A percentile compares a stretch with the other conserved stretches of the same genome.
phyloP scores from a whole-genome alignment of 1,284 basidiomycete species.

The Ganoderma multipileum region DNA sequence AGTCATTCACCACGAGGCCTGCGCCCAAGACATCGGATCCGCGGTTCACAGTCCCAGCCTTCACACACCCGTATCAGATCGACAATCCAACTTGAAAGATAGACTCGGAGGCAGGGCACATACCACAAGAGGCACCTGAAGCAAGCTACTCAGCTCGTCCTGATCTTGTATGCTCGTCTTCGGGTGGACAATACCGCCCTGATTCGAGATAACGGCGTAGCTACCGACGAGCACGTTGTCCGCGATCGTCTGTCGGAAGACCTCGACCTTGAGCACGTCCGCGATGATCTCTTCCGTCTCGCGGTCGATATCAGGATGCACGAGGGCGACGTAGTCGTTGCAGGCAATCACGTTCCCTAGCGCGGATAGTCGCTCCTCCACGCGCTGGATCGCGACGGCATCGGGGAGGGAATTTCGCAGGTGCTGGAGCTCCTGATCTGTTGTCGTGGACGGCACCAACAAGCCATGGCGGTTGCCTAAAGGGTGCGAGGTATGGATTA shows the following conservation, averaged over 20 bases:
- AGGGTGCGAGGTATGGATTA: background rate
- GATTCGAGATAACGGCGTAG: conserved; percentile 94
- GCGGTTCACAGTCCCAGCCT: conserved; percentile 98
- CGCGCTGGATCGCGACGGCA: conserved; percentile 89
- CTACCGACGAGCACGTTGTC: conserved; percentile 97
- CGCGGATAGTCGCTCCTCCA: conserved; percentile 96
- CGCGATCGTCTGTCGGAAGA: conserved; percentile 97
- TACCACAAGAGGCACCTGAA: conserved; percentile 95
- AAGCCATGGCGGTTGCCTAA: conserved; percentile 94
- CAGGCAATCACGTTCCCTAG: conserved; percentile 98
- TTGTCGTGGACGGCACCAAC: conserved; percentile 94
- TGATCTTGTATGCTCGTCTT: conserved; percentile 97
- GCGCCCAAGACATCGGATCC: conserved; percentile 98
- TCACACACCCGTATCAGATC: conserved; percentile 13
- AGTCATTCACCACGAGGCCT: conserved; percentile 98
- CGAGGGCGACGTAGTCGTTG: conserved; percentile 97
- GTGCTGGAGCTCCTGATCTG: conserved; percentile 98
- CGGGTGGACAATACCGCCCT: conserved; percentile 97
- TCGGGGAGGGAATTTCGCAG: conserved; percentile 97
- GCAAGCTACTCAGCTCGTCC: conserved; percentile 93
- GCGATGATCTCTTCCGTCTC: conserved; percentile 99
- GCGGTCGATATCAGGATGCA: conserved; percentile 96
- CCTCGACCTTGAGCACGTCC: conserved; percentile 98
- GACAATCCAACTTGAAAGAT: conserved; percentile 11
- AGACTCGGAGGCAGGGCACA: conserved; percentile 40